Conservation (phyloP, 176 grass and related monocot genomes). For the Tillandsia fasciculata region DNA sequence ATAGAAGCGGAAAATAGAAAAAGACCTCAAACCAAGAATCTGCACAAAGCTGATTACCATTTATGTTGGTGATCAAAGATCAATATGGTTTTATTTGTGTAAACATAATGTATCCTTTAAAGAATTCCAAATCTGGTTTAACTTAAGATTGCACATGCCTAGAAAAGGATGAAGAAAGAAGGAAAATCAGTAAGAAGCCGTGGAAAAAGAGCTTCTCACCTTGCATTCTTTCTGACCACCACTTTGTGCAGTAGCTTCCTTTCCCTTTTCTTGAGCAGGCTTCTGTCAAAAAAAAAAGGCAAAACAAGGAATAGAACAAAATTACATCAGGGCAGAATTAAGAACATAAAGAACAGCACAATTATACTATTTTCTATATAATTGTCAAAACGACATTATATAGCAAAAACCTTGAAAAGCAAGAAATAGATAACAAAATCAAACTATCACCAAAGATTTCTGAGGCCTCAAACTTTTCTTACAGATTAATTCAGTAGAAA, state of each 20-base stretch:
- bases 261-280: background rate
- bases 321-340: background rate
- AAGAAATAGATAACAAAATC: too few relatives aligned
- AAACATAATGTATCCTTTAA: background rate
- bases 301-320: background rate
- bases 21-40: too few relatives aligned
- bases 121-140: background rate
- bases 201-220: background rate
- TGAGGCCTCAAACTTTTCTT: too few relatives aligned
- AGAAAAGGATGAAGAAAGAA: background rate
- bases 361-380: background rate
- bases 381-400: background rate
- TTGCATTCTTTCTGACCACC: conserved; percentile 1
- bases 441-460: too few relatives aligned
- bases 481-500: too few relatives aligned
- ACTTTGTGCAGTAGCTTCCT: background rate
- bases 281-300: background rate
- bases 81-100: too few relatives aligned
- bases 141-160: background rate
- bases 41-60: too few relatives aligned
- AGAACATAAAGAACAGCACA: background rate
- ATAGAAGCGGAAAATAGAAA: too few relatives aligned
- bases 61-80: too few relatives aligned
- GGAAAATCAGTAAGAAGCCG: background rate
- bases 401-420: background rate